phyloP scores from a whole-genome alignment of 345 rosid species.

The Orychophragmus violaceus region DNA sequence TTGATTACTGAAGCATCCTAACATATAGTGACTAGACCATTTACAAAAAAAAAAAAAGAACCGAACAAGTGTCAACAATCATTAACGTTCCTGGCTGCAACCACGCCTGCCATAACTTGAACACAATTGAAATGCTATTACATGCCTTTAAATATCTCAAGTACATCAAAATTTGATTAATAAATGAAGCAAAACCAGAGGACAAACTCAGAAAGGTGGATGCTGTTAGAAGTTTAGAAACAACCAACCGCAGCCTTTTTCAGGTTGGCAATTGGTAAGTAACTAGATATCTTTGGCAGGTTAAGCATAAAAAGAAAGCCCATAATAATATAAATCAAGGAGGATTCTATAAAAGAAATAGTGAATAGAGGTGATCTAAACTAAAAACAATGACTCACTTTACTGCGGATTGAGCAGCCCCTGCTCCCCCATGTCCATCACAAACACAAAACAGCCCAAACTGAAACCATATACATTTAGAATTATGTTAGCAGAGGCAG shows the following conservation, averaged over 20 bases:
- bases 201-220: neutral
- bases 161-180: neutral
- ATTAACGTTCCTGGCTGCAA: neutral
- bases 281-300: neutral
- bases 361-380: neutral
- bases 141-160: neutral
- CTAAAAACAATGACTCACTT: constrained; percentile 50
- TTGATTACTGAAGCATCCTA: neutral
- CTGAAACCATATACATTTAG: constrained; percentile 39
- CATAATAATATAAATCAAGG: neutral
- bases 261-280: constrained; percentile 1
- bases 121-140: neutral
- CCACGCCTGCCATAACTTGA: constrained; percentile 4
- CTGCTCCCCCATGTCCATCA: constrained; percentile 96
- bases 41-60: constrained; percentile 4
- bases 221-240: neutral
- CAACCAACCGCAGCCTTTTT: neutral
- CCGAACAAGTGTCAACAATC: constrained; percentile 2
- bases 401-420: constrained; percentile 79
- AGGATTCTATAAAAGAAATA: neutral
- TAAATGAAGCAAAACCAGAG: neutral
- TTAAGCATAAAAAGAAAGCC: neutral
- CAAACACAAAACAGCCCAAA: constrained; percentile 93
- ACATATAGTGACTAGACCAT: constrained; percentile 4
- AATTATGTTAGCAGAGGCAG: constrained; percentile 9